A percentile compares a stretch with the other conserved stretches of the same genome.
Evolutionary conservation across 306 rosid species (phyloP).

Genomic region (Cucurbita moschata): DNA sequence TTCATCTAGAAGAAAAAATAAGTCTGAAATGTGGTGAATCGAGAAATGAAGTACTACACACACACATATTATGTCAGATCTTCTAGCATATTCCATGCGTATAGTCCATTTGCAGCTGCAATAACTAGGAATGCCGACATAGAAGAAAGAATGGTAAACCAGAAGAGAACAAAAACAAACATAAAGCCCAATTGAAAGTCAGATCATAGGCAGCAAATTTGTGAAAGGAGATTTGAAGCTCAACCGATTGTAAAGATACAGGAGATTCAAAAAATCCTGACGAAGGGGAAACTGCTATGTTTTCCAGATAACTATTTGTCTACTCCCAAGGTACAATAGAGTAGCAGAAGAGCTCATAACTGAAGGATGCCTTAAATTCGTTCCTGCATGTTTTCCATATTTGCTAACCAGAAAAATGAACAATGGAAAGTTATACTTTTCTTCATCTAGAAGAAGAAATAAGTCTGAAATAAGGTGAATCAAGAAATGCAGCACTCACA

Average conservation of each 20-base stretch:
- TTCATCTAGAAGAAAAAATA: too few species aligned
- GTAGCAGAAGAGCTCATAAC: too few species aligned
- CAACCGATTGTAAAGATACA: background rate
- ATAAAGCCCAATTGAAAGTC: background rate
- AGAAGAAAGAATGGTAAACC: background rate
- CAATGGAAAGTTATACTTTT: too few species aligned
- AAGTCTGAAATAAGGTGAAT: background rate
- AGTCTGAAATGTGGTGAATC: background rate
- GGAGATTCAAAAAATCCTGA: background rate
- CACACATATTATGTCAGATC: too few species aligned
- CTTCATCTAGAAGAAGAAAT: too few species aligned
- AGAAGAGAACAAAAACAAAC: background rate
- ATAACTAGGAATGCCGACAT: too few species aligned
- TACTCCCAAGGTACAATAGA: too few species aligned
- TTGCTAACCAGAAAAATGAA: too few species aligned
- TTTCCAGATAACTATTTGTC: too few species aligned
- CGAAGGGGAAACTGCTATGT: too few species aligned
- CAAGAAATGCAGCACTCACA: background rate
- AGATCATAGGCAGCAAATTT: background rate
- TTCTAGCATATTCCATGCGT: conserved; percentile 63
- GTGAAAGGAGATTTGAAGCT: background rate
- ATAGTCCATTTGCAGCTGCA: conserved; percentile 33
- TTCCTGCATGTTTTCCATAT: too few species aligned
- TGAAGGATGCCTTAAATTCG: too few species aligned
- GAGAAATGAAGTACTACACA: background rate